Base-by-base conservation (phyloP, 768 basidiomycete genomes). In the Boletus reticuloceps region DNA sequence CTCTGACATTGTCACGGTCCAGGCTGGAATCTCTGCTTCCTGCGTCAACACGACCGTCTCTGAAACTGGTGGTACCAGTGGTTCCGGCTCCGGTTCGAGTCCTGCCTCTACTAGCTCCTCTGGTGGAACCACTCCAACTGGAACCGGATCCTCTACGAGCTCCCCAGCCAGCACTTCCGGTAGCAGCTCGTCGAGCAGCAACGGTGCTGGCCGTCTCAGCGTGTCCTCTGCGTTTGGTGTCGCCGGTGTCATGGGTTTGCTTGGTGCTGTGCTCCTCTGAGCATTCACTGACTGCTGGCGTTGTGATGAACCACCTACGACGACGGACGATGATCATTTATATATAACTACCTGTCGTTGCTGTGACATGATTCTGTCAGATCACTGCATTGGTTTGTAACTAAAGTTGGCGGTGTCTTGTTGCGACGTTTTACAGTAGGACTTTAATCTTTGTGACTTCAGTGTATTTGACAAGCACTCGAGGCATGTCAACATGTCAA, bases 191-290 rank as follows among this genome's bases (percentile, higher is more conserved):
- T 58, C 70, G 47, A 66, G 68, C 40, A 59, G 56, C 49, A 72
- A 68, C 41, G 76, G 69, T 41, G 73, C 75, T 16, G 68, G 61
- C 47, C 71, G 65, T 53, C 60, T 64, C 38, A 50, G 60, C 39
- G 59, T 58, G 10, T 59, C 71, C 48, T 67, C 74, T 11, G 63
- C 73, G 1, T 70, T 77, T 59, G 78, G 81, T 16, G 59, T 83
- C 25, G 80, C 79, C 45, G 77, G 76, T 38, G 32, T 82, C 37
- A 68, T 85, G 64, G 81, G 82, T 20, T 60, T 83, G 42, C 66
- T 82, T 51, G 82, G 82, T 40, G 75, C 78, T 50, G 74, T 73
- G 47, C 69, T 84, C 20, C 72, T 82, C 51, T 82, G 69, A 74
- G 54, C 53, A 32, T 42, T 2, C 47, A 17, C 47, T 8, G 39